These are phyloP conservation scores for Wakefieldia striispora DNA, from an alignment of 768 basidiomycete genomes.

Conservation along the genomic window DNA sequence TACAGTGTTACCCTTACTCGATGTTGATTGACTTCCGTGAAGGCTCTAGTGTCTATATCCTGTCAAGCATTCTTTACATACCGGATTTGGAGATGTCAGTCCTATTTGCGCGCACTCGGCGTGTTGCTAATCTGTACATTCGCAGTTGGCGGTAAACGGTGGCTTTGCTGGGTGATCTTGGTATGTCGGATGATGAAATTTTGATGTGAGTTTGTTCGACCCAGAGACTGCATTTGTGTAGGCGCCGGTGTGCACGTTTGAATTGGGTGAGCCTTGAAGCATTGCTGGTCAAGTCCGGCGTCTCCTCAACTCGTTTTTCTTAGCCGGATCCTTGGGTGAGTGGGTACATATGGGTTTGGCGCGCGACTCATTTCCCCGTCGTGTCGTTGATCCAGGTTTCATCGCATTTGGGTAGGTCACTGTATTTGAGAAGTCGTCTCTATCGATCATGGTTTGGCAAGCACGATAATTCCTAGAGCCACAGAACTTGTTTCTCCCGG, in stretches of 20 bases:
- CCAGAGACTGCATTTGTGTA: not conserved
- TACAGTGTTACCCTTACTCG: too few relatives aligned
- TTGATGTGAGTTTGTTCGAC: not conserved
- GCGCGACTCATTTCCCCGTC: not conserved
- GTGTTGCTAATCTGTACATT: not conserved
- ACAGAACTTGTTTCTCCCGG: not conserved
- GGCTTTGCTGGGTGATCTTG: conserved; percentile 7
- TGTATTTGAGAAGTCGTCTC: not conserved
- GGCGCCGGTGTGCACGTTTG: conserved; percentile 1
- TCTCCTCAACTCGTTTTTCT: not conserved
- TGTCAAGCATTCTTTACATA: conserved; percentile 7
- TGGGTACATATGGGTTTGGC: not conserved
- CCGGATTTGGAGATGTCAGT: conserved; percentile 12
- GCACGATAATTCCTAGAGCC: conserved; percentile 1
- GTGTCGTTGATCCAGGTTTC: not conserved
- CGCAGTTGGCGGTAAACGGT: conserved; percentile 1
- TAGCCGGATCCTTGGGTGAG: conserved; percentile 7
- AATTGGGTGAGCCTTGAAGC: not conserved
- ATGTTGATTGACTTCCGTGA: not conserved
- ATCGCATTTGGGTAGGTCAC: conserved; percentile 2
- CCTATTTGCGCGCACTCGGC: not conserved
- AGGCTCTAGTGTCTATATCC: conserved; percentile 7
- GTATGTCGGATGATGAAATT: not conserved
- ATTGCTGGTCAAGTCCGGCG: too few relatives aligned
- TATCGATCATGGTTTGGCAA: not conserved